Base-by-base conservation (phyloP, 2,329 filamentous ascomycete genomes). In the Colletotrichum tropicicola region DNA sequence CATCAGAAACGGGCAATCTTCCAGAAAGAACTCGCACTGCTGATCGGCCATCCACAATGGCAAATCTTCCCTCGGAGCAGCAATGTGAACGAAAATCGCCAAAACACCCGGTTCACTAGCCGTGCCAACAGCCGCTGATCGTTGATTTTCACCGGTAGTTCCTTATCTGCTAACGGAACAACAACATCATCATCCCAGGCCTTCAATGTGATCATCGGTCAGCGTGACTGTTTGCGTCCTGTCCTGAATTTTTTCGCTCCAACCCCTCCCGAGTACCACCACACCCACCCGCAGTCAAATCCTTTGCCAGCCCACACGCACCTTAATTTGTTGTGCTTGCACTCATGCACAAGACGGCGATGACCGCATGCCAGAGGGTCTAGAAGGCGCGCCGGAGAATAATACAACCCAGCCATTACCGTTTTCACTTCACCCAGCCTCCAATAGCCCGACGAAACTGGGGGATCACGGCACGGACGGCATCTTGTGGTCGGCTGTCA, bases 131-230 rank as follows among this genome's bases (percentile, higher is more conserved):
- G 43, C 28, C 35, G 63, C 45, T 28, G 52, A 64, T 66, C 59
- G 19, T n/a, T 58, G 45, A 66, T 66, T 47, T 35, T 66, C 52
- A 35, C 59, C 52, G 63, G 63, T 45, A 66, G 63, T 66, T 64
- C 59, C 52, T 37, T 35, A 58, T 58, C 63, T 47, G 30, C 48
- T 27, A 44, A 23, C 10, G 21, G 35, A 54, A 43, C 39, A 53
- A 52, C 41, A 43, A 28, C 48, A 47, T 59, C 41, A 45, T 47
- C 39, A 47, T 58, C 56, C 41, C 54, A 12, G 23, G 15, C 43
- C 43, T 45, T 10, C 39, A 17, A 3, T 61, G 23, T 56, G 43
- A 51, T 61, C 44, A 48, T 55, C 57, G 49, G 44, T 35, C 57
- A 44, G 48, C 37, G 19, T 21, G 37, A 51, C 28, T 48, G 19